A percentile compares a stretch with the other conserved stretches of the same genome.
These are phyloP conservation scores for Tuber aestivum DNA, from an alignment of 495 filamentous ascomycete genomes.

Conservation along the genomic window DNA sequence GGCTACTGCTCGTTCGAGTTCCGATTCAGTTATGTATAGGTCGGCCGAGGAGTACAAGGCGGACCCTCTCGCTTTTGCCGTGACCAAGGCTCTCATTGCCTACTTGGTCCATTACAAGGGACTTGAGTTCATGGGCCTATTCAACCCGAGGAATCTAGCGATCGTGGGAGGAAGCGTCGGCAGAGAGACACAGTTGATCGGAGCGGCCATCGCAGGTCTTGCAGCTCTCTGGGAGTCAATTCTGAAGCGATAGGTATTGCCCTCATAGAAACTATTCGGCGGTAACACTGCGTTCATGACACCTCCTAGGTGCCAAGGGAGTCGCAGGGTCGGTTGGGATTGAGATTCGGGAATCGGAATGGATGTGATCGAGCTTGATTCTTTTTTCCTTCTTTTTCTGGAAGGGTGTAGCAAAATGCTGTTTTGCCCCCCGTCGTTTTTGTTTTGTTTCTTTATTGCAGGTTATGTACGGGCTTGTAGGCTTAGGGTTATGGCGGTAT, in stretches of 20 bases:
- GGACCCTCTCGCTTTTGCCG: conserved; percentile 83
- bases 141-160: conserved; percentile 52
- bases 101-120: conserved; percentile 70
- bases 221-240: conserved; percentile 41
- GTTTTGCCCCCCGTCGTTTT: neutral
- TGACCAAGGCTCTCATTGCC: conserved; percentile 71
- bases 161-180: conserved; percentile 33
- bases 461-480: conserved; percentile 5
- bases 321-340: neutral
- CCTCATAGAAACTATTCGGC: neutral
- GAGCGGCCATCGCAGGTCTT: conserved; percentile 35
- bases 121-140: conserved; percentile 60
- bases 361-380: conserved; percentile 17
- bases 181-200: conserved; percentile 37
- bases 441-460: conserved; percentile 5
- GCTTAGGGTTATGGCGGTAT: conserved; percentile 11
- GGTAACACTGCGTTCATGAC: neutral
- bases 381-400: conserved; percentile 9
- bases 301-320: neutral
- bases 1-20: conserved; percentile 35
- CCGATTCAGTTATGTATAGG: conserved; percentile 15
- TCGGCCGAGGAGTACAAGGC: conserved; percentile 51
- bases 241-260: conserved; percentile 25
- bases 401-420: neutral
- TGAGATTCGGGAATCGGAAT: conserved; percentile 8